Conservation (phyloP, 139 green algal genomes). For the Tetraselmis chui region DNA sequence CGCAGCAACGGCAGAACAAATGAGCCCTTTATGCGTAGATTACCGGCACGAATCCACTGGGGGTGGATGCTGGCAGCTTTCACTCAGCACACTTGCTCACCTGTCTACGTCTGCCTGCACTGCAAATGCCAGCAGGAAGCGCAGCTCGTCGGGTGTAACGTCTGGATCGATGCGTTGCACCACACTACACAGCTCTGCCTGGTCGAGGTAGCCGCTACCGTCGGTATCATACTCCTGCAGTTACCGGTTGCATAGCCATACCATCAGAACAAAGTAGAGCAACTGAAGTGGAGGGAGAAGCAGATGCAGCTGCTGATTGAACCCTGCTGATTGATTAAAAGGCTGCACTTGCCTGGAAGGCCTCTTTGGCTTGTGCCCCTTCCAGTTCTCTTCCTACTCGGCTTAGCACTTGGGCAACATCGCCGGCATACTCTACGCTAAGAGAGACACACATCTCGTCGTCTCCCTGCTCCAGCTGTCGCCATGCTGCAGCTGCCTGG, state of each 20-base stretch:
- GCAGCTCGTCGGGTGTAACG: neutral
- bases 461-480: neutral
- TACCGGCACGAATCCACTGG: neutral
- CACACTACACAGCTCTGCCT: neutral
- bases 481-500: neutral
- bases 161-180: neutral
- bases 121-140: neutral
- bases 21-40: neutral
- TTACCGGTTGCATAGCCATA: no score
- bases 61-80: no score
- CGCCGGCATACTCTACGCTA: neutral
- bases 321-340: no score
- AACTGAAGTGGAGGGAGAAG: no score
- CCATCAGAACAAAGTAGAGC: no score
- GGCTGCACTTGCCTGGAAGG: neutral
- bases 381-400: neutral
- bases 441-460: neutral
- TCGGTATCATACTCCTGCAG: neutral
- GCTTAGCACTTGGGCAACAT: neutral
- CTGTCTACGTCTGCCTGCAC: neutral
- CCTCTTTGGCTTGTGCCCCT: neutral
- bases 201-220: neutral
- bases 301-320: no score
- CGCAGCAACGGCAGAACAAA: no score
- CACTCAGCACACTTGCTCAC: no score